Base-by-base conservation (phyloP, 75 land plant genomes). In the Pinus tabuliformis region DNA sequence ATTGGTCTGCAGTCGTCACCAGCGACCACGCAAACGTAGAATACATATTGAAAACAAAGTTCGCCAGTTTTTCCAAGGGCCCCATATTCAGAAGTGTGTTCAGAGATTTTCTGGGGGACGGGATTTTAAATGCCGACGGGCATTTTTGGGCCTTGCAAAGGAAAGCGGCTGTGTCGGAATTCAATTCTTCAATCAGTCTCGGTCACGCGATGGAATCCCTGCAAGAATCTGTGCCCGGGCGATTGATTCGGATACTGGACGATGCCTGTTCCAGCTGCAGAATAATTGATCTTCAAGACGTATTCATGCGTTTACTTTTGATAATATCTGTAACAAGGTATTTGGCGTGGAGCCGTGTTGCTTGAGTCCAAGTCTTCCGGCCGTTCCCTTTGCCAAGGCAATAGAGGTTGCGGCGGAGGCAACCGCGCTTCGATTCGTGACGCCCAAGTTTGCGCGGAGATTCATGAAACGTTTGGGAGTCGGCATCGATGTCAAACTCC, bases 321-420 rank as follows among this genome's bases (percentile, higher is more conserved):
- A 83, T 61, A 80, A 59, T 36, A 80, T 81, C 18, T 83, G 83
- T 57, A 58, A 26, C 1, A 49, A 57, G 6, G 64, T 52, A 1
- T 83, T 83, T 20, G 84, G 84, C 0, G 70, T 74, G 2, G 83
- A 83, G 54, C 75, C 84, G 1, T 74, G 77, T 2, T 83, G 78
- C 15, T 64, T 83, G 36, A 20, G 30, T 8, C 62, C 73, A 0
- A 61, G 58, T 4, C 26, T 83, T 11, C 84, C 84, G 0, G 17
- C 2, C 3, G 73, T 83, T 26, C 83, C 83, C 4, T 79, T 83
- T 52, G 82, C 84, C 15, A 52, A 63, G 13, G 84, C 84, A 4
- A 80, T 79, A 21, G 84, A 83, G 9, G 16, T 57, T 2, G 82
- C 77, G 30, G 65, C 75, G 6, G 77, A 74, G 39, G 57, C 57